Percentiles rank a stretch among this genome's conserved stretches.
These are phyloP conservation scores for Carex myosuroides DNA, from an alignment of 176 grass and related monocot species.

Conservation along the genomic window DNA sequence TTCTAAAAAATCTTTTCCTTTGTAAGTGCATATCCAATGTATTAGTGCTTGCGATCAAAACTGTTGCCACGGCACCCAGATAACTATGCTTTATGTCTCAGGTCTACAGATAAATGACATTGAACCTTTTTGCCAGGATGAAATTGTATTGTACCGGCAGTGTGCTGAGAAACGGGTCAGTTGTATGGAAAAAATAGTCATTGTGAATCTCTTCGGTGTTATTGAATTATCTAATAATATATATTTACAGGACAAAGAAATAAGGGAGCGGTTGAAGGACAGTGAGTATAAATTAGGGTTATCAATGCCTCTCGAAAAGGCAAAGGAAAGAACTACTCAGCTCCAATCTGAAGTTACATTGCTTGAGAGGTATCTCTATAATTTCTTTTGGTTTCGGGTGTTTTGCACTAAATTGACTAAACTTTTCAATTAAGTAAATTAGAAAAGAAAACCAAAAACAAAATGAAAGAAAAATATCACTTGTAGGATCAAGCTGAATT, in stretches of 20 bases:
- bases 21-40: slow-evolving; percentile 47
- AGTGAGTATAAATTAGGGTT: slow-evolving; percentile 81
- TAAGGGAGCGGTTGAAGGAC: slow-evolving; percentile 60
- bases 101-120: slow-evolving; percentile 96
- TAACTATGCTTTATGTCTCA: slow-evolving; percentile 24
- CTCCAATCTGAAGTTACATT: slow-evolving; percentile 73
- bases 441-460: neutral
- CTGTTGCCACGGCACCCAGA: slow-evolving; percentile 5
- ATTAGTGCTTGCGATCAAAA: slow-evolving; percentile 12
- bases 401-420: neutral
- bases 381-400: neutral
- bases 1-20: slow-evolving; percentile 89
- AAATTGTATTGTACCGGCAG: slow-evolving; percentile 78
- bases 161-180: slow-evolving; percentile 77
- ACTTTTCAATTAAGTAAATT: neutral
- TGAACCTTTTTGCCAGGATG: slow-evolving; percentile 94
- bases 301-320: slow-evolving; percentile 67
- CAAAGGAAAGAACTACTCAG: slow-evolving; percentile 70
- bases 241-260: slow-evolving; percentile 71
- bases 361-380: slow-evolving; percentile 49
- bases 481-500: slow-evolving; percentile 1
- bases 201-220: neutral
- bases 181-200: slow-evolving; percentile 10
- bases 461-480: neutral
- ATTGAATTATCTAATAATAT: neutral